Evolutionary conservation across 208 protist genomes (phyloP).

Genomic region (Borovskyia barvae): DNA sequence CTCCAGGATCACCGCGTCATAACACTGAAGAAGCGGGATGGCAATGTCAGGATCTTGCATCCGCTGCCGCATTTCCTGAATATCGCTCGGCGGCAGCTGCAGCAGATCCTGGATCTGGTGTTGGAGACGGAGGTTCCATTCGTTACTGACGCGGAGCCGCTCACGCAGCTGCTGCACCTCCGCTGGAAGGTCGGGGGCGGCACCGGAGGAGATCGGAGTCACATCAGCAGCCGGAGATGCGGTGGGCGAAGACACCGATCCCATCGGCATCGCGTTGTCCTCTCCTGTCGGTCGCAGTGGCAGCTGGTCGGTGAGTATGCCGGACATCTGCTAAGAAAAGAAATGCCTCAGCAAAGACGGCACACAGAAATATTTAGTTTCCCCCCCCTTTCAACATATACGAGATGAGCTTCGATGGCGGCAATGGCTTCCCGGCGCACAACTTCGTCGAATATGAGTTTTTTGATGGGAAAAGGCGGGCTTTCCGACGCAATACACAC

Average conservation of each 20-base stretch:
- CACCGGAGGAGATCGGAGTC: neutral
- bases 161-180: conserved; percentile 51
- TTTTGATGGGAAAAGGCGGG: too few species aligned
- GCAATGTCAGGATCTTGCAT: conserved; percentile 85
- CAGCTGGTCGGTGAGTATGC: too few species aligned
- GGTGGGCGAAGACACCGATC: neutral
- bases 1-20: conserved; percentile 79
- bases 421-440: too few species aligned
- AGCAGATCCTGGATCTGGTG: conserved; percentile 72
- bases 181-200: conserved; percentile 18
- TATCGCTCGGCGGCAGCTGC: conserved; percentile 58
- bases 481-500: too few species aligned
- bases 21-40: conserved; percentile 82
- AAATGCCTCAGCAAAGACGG: too few species aligned
- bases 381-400: too few species aligned
- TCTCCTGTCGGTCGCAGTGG: too few species aligned
- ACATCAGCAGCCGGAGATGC: neutral
- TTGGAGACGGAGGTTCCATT: conserved; percentile 81
- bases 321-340: too few species aligned
- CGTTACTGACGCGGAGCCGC: conserved; percentile 67
- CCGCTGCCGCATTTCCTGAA: conserved; percentile 52
- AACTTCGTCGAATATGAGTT: too few species aligned
- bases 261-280: neutral
- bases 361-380: too few species aligned
- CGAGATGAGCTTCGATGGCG: too few species aligned